phyloP scores from a whole-genome alignment of 164 flowering plant species.

The Aristolochia fimbriata region DNA sequence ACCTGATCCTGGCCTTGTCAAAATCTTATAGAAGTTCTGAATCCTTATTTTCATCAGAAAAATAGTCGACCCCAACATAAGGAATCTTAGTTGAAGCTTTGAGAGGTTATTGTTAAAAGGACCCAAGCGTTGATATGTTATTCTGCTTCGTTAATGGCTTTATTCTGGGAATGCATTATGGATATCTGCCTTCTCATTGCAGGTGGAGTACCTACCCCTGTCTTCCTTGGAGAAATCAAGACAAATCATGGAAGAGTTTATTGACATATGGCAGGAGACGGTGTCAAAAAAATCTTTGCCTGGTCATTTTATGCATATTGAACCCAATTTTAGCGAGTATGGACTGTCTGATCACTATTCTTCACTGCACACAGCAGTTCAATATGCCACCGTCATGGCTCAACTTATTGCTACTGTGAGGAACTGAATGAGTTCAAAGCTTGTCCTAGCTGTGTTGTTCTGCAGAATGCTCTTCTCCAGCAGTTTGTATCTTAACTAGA shows the following conservation, averaged over 20 bases:
- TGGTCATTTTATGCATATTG: constrained; percentile 71
- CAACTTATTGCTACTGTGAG: constrained; percentile 65
- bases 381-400: constrained; percentile 63
- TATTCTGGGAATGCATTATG: too few species aligned
- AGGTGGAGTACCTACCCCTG: constrained; percentile 89
- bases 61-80: too few species aligned
- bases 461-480: too few species aligned
- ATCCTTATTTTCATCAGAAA: too few species aligned
- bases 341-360: constrained; percentile 68
- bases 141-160: too few species aligned
- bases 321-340: constrained; percentile 62
- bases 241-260: constrained; percentile 65
- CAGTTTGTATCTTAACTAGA: too few species aligned
- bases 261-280: constrained; percentile 70
- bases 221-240: constrained; percentile 74
- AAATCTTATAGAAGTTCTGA: too few species aligned
- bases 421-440: constrained; percentile 20
- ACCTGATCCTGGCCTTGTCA: too few species aligned
- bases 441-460: background rate
- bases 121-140: too few species aligned
- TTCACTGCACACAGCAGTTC: constrained; percentile 76
- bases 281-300: constrained; percentile 70
- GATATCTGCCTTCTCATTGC: constrained; percentile 1
- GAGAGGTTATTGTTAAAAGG: too few species aligned
- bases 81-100: too few species aligned